These are phyloP conservation scores for Magnaporthiopsis rhizophila DNA, from an alignment of 2,329 filamentous ascomycete species.

Conservation along the genomic window DNA sequence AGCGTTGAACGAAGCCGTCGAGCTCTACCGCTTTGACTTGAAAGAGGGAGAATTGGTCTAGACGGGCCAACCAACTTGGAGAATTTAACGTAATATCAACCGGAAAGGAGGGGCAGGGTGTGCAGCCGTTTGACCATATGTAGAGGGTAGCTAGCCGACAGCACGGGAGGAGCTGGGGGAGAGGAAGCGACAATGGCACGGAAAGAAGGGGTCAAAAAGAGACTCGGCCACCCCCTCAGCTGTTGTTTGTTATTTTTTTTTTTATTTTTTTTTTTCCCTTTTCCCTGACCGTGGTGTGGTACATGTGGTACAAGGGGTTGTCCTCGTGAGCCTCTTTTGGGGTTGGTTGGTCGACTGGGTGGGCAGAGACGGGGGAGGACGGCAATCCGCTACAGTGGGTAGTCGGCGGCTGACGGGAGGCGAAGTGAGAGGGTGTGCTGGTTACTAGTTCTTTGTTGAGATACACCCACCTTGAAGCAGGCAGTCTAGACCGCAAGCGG, in stretches of 20 bases:
- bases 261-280: background rate
- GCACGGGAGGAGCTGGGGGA: background rate
- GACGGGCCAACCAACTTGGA: background rate
- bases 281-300: background rate
- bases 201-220: background rate
- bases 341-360: background rate
- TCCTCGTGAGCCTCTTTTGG: background rate
- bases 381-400: background rate
- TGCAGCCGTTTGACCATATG: background rate
- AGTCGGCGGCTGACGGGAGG: background rate
- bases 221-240: no score
- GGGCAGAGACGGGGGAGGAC: background rate
- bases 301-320: background rate
- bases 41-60: no score
- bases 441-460: background rate
- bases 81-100: background rate
- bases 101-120: background rate
- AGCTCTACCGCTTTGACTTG: no score
- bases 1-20: background rate
- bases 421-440: background rate
- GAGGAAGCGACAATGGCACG: background rate
- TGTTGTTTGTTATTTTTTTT: background rate
- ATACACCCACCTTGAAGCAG: background rate
- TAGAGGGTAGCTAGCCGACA: background rate
- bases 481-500: background rate